Base-by-base conservation (phyloP, 1,284 basidiomycete genomes). In the Cystobasidiaceae sp. region DNA sequence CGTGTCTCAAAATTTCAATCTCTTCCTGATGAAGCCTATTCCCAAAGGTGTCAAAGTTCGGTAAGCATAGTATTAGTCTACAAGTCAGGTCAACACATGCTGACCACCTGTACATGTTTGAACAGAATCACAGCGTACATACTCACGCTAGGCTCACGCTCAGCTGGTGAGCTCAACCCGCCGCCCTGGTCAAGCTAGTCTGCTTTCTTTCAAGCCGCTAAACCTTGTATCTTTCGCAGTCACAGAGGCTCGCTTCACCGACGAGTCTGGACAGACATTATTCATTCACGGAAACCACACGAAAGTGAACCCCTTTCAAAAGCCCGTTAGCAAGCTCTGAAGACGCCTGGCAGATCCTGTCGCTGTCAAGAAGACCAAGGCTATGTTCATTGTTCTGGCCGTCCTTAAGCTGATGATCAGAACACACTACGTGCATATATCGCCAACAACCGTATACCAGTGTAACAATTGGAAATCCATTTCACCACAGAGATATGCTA, bases 231-330 rank as follows among this genome's bases (percentile, higher is more conserved):
- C 30, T 19, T 23, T 27, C 43, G 33, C 28, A 62, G 60, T 62
- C 1, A 62, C 60, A n/a, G 60, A 62, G 17, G 52, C 49, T 41
- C 48, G 50, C 34, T 62, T 62, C 30, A 6, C 54, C n/a, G 60
- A 62, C 32, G 41, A 37, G 15, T 23, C 39, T 15, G 39, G 54
- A 19, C 39, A 50, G 11, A 19, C 13, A 25, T 25, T 62, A 27
- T 50, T 52, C 23, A 44, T 52, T 3, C 44, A 28, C 23, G 60
- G 60, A 21, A 51, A 62, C 27, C 60, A 62, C 27, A 62, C 60
- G 13, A 62, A 62, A 41, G 60, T 62, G 1, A 50, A 62, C n/a
- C 49, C 50, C 17, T 52, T n/a, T n/a, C n/a, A n/a, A n/a, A n/a
- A n/a, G n/a, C n/a, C n/a, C n/a, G n/a, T n/a, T n/a, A n/a, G n/a